Conservation (phyloP, 345 rosid species). For the Carallia brachiata region DNA sequence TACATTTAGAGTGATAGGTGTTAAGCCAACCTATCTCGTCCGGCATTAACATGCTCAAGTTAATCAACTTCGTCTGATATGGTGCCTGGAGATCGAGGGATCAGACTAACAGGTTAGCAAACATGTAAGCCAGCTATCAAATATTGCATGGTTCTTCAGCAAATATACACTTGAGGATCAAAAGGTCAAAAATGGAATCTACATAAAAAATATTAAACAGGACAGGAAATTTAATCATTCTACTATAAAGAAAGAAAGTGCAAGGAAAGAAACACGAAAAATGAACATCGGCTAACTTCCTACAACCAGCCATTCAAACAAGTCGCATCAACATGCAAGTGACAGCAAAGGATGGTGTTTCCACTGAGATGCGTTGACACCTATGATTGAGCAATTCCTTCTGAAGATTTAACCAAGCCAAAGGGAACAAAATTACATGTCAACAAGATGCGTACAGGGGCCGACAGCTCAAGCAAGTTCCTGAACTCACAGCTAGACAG, state of each 20-base stretch:
- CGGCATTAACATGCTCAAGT: constrained; percentile 45
- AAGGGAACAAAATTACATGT: no score
- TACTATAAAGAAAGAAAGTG: not conserved
- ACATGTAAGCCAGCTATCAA: not conserved
- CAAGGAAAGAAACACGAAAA: no score
- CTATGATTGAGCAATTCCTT: no score
- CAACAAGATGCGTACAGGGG: no score
- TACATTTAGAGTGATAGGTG: constrained; percentile 69
- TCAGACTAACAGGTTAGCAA: not conserved
- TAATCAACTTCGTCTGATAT: constrained; percentile 78
- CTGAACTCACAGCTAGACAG: no score
- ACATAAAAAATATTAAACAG: not conserved
- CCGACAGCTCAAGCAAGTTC: no score
- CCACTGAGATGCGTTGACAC: no score
- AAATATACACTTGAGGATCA: not conserved
- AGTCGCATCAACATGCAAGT: no score
- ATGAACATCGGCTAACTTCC: no score
- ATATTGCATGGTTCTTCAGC: not conserved
- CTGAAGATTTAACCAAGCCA: no score
- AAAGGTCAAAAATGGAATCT: not conserved
- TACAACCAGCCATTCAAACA: not conserved
- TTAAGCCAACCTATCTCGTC: constrained; percentile 83
- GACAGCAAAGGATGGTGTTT: no score
- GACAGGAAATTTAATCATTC: not conserved
- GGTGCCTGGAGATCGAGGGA: constrained; percentile 51